These are phyloP conservation scores for Albifimbria verrucaria DNA, from an alignment of 2,329 filamentous ascomycete genomes.

Conservation along the genomic window DNA sequence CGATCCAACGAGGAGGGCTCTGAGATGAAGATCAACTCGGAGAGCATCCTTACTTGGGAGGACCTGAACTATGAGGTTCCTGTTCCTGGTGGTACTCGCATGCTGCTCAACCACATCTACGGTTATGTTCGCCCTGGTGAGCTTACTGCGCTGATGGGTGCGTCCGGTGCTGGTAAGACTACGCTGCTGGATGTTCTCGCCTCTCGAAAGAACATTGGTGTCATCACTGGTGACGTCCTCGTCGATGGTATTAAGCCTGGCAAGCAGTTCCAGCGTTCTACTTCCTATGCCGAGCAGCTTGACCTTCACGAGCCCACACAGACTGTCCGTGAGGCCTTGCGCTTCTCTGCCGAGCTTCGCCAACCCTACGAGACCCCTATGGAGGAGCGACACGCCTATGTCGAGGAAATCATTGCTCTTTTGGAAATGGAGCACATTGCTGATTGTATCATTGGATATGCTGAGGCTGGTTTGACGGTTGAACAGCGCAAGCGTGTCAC, in stretches of 20 bases:
- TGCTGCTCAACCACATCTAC: slow-evolving; percentile 52
- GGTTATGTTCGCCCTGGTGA: slow-evolving; percentile 76
- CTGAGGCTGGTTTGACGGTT: slow-evolving; percentile 67
- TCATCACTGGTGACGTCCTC: slow-evolving; percentile 54
- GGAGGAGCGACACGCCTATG: slow-evolving; percentile 55
- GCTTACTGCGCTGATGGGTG: slow-evolving; percentile 77
- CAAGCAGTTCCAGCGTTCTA: slow-evolving; percentile 59
- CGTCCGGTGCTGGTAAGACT: slow-evolving; percentile 83
- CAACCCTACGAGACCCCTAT: slow-evolving; percentile 52
- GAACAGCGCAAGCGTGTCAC: slow-evolving; percentile 74
- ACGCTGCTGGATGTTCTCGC: slow-evolving; percentile 77
- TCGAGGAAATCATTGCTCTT: slow-evolving; percentile 58
- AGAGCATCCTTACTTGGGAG: slow-evolving; percentile 80
- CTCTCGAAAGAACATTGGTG: slow-evolving; percentile 58
- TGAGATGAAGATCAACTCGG: slow-evolving; percentile 56
- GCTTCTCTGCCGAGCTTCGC: slow-evolving; percentile 60
- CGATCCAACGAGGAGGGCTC: slow-evolving; percentile 41
- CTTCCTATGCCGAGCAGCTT: slow-evolving; percentile 60
- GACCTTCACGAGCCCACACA: slow-evolving; percentile 61
- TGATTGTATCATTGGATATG: slow-evolving; percentile 55
- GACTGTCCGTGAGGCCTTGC: slow-evolving; percentile 61
- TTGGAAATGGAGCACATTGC: slow-evolving; percentile 58
- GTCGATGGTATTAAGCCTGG: slow-evolving; percentile 56
- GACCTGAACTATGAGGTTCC: slow-evolving; percentile 75
- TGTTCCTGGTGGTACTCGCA: slow-evolving; percentile 51